Percentiles rank a stretch among this genome's conserved stretches.
phyloP scores from a whole-genome alignment of 2,329 filamentous ascomycete species.

The Fusarium sp. region DNA sequence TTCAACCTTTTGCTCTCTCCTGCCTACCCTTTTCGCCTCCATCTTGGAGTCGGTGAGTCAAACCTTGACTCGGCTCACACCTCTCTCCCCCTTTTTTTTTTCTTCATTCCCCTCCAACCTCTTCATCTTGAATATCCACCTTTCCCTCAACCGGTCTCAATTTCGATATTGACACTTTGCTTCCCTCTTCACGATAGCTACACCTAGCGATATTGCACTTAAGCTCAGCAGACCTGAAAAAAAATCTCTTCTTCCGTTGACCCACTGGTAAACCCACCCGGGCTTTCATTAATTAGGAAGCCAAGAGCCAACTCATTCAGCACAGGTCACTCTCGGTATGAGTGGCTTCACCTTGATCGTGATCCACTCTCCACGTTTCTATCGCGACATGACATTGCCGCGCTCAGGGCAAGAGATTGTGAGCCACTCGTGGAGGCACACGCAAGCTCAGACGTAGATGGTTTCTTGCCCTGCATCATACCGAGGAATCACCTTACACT shows the following conservation, averaged over 20 bases:
- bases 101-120: conserved; percentile 26
- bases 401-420: neutral
- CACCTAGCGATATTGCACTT: conserved; percentile 12
- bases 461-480: conserved; percentile 15
- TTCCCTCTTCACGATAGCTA: conserved; percentile 18
- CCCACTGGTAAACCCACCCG: conserved; percentile 25
- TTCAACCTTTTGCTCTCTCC: neutral
- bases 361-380: conserved; percentile 26
- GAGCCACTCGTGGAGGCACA: conserved; percentile 15
- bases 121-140: conserved; percentile 38
- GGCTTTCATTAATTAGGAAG: conserved; percentile 37
- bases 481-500: conserved; percentile 37
- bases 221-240: conserved; percentile 43
- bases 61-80: conserved; percentile 10
- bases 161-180: conserved; percentile 33
- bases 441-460: conserved; percentile 14
- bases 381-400: conserved; percentile 24
- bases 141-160: conserved; percentile 10
- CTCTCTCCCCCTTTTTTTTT: conserved; percentile 9
- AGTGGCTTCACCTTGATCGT: conserved; percentile 31
- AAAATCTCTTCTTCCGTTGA: conserved; percentile 20
- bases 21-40: neutral
- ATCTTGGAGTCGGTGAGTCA: conserved; percentile 22
- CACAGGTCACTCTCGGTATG: conserved; percentile 23
- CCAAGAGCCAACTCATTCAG: conserved; percentile 31